Evolutionary conservation across 768 basidiomycete genomes (phyloP).

Genomic region (Lentinula aciculospora): DNA sequence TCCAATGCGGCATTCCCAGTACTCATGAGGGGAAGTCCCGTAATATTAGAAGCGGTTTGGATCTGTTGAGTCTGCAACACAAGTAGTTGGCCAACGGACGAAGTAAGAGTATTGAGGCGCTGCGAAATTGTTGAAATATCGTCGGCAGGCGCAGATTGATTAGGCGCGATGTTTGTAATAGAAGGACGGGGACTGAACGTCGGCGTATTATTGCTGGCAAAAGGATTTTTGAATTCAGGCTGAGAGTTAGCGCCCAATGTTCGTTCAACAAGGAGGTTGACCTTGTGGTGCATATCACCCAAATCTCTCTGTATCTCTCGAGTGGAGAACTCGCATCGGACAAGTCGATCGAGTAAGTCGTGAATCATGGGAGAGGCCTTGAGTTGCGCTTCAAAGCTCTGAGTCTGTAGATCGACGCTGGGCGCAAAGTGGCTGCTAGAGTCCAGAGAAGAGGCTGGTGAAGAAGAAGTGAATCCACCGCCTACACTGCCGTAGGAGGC

Average conservation of each 20-base stretch:
- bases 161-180: slow-evolving; percentile 64
- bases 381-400: slow-evolving; percentile 66
- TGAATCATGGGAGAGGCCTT: slow-evolving; percentile 71
- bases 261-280: slow-evolving; percentile 70
- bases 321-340: slow-evolving; percentile 62
- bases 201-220: slow-evolving; percentile 38
- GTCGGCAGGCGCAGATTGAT: slow-evolving; percentile 61
- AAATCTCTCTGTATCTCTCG: slow-evolving; percentile 74
- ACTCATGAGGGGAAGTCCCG: slow-evolving; percentile 35
- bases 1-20: slow-evolving; percentile 40
- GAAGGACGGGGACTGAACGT: slow-evolving; percentile 52
- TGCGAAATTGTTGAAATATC: slow-evolving; percentile 75
- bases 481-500: slow-evolving; percentile 32
- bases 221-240: slow-evolving; percentile 84
- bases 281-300: slow-evolving; percentile 69
- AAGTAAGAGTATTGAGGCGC: slow-evolving; percentile 71
- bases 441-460: slow-evolving; percentile 74
- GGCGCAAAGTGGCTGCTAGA: slow-evolving; percentile 62
- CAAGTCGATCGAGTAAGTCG: slow-evolving; percentile 70
- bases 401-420: slow-evolving; percentile 36
- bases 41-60: slow-evolving; percentile 36
- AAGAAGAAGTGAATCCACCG: slow-evolving; percentile 52
- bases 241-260: slow-evolving; percentile 40
- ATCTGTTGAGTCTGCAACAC: slow-evolving; percentile 74
- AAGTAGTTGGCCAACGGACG: slow-evolving; percentile 81